phyloP scores from a whole-genome alignment of 495 filamentous ascomycete genomes.

The Penicillium egyptiacum region DNA sequence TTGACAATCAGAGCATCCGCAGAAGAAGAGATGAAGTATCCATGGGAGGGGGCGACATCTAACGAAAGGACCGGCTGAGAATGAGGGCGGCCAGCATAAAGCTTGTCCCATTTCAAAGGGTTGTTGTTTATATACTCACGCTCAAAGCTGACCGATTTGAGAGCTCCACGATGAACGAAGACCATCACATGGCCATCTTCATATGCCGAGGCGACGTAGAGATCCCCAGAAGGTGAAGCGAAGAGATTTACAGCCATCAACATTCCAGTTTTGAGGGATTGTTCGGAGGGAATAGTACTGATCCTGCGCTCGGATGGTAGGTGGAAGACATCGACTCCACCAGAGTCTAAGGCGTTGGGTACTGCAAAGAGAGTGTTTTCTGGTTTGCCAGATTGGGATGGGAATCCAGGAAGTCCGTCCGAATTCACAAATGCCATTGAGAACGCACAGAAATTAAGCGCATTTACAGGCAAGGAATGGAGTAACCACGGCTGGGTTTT shows the following conservation, averaged over 20 bases:
- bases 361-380: constrained; percentile 64
- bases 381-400: constrained; percentile 1
- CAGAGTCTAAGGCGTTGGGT: constrained; percentile 73
- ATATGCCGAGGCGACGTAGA: constrained; percentile 71
- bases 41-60: constrained; percentile 54
- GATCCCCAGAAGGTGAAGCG: constrained; percentile 26
- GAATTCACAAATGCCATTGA: constrained; percentile 45
- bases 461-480: constrained; percentile 80
- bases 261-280: constrained; percentile 72
- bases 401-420: not conserved
- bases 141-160: constrained; percentile 17
- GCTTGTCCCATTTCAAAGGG: constrained; percentile 55
- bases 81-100: constrained; percentile 69
- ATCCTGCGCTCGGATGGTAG: constrained; percentile 70
- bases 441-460: constrained; percentile 95
- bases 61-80: constrained; percentile 85
- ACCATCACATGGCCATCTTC: constrained; percentile 79
- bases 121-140: constrained; percentile 8
- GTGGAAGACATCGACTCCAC: constrained; percentile 82
- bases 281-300: constrained; percentile 61
- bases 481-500: constrained; percentile 76
- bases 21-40: constrained; percentile 76
- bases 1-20: constrained; percentile 71
- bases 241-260: constrained; percentile 79
- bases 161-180: constrained; percentile 38